phyloP scores from a whole-genome alignment of 331 rosid genomes.

The Stylosanthes scabra region DNA sequence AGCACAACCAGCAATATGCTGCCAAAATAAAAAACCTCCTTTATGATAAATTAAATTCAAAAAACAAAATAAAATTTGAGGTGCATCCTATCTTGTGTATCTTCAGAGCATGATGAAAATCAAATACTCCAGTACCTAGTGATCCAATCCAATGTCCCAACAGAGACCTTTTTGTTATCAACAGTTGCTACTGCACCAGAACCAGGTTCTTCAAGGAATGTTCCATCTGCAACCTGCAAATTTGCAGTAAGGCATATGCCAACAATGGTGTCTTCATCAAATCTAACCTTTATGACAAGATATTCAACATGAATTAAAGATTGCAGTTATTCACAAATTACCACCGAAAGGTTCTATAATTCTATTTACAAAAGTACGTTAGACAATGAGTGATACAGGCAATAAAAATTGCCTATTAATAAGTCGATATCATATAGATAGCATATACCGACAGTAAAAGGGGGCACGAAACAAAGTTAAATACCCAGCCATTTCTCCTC shows the following conservation, averaged over 20 bases:
- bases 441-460: constrained; percentile 25
- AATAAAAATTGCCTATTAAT: constrained; percentile 13
- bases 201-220: constrained; percentile 95
- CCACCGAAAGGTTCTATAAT: constrained; percentile 16
- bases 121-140: constrained; percentile 59
- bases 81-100: constrained; percentile 17
- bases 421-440: constrained; percentile 15
- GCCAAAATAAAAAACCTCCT: constrained; percentile 2
- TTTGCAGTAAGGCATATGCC: constrained; percentile 24
- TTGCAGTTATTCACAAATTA: constrained; percentile 20
- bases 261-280: constrained; percentile 23
- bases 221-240: constrained; percentile 79
- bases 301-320: constrained; percentile 1
- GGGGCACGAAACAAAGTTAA: not conserved
- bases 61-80: constrained; percentile 19
- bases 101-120: constrained; percentile 17
- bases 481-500: constrained; percentile 1
- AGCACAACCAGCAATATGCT: constrained; percentile 7
- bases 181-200: constrained; percentile 89
- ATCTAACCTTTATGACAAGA: constrained; percentile 18
- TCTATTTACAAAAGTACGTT: constrained; percentile 6
- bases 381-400: not conserved
- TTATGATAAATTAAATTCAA: constrained; percentile 2
- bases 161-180: constrained; percentile 72
- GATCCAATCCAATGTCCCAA: constrained; percentile 95